Evolutionary conservation across 2,329 filamentous ascomycete genomes (phyloP), one percentile per base, ranked within the genome.

Genomic region (Monilinia fructicola): DNA sequence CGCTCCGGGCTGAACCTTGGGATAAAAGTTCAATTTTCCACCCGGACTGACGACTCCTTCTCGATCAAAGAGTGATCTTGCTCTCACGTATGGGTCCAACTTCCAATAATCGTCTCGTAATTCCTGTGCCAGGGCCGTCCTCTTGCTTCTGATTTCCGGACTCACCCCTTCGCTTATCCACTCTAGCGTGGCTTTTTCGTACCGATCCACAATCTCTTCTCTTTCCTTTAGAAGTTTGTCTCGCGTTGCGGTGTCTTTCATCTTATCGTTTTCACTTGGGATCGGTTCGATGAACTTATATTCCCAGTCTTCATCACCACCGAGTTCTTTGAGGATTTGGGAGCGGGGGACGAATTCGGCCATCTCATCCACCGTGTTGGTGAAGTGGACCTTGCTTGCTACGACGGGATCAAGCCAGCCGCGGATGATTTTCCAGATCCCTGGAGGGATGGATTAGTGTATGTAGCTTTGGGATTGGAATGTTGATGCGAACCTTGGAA

Each of bases 381-480:
- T 95, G 78, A 98, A 98, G 77, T 97, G 88, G 26, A 99, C 90
- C 79, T 99, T 99, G 75, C 86, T 84, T 31, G 95, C 95, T 38
- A 99, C 94, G 4, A 99, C 94, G 2, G 95, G 95, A 77, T 99
- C 95, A 48, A 99, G 86, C 95, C 95, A 99, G 72, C 93, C 93
- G 71, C 87, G 89, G 76, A 99, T 96, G 71, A 99, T 91, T 77
- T 87, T 93, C 95, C 94, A 98, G 70, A 98, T 91, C n/a, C 91
- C 90, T 91, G 67, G 6, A 38, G 40, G 40, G 12, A 16, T 23
- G 11, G 35, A 54, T 74, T 69, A 73, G 69, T 28, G 59, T 38
- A 6, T 31, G 12, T 4, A 3, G 21, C 28, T 9, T 23, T 21
- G 18, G 18, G 12, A 21, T 12, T 4, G 9, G 55, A 38, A 12